These are phyloP conservation scores for Talaromyces sp. DNA, from an alignment of 2,329 filamentous ascomycete genomes.

Conservation along the genomic window DNA sequence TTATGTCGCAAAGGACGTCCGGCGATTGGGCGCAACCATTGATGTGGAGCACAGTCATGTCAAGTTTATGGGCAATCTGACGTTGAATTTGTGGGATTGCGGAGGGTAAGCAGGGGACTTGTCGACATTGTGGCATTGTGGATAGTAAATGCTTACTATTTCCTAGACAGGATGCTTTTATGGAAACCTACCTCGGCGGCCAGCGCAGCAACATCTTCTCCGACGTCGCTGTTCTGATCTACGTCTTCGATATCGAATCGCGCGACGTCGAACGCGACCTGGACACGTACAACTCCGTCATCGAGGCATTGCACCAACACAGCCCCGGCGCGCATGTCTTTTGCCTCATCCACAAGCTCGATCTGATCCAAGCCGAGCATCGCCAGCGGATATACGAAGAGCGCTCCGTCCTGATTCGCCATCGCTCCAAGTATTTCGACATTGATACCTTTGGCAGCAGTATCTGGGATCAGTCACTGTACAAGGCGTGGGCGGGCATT, in stretches of 20 bases:
- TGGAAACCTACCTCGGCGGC: conserved; percentile 95
- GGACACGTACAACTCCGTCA: conserved; percentile 85
- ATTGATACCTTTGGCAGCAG: conserved; percentile 90
- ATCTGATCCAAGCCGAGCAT: conserved; percentile 76
- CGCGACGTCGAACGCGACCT: conserved; percentile 91
- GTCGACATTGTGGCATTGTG: background rate
- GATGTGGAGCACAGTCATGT: conserved; percentile 98
- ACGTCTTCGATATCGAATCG: conserved; percentile 98
- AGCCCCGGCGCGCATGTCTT: conserved; percentile 80
- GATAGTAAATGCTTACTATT: background rate
- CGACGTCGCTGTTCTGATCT: conserved; percentile 94
- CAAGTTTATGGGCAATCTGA: conserved; percentile 96
- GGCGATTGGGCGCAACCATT: conserved; percentile 88
- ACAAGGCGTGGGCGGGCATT: conserved; percentile 97
- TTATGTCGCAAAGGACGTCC: conserved; percentile 93
- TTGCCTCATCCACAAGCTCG: conserved; percentile 97
- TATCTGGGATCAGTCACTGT: conserved; percentile 97
- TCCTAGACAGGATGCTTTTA: conserved; percentile 86
- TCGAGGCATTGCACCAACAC: conserved; percentile 81
- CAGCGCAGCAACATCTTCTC: conserved; percentile 96
- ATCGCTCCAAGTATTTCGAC: conserved; percentile 67
- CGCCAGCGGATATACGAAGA: conserved; percentile 82
- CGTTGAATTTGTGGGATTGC: conserved; percentile 97
- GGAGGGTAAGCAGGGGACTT: conserved; percentile 60
- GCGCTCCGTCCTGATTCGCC: conserved; percentile 69